Evolutionary conservation across 2,329 filamentous ascomycete species (phyloP).

Genomic region (Epichloe hybrida): DNA sequence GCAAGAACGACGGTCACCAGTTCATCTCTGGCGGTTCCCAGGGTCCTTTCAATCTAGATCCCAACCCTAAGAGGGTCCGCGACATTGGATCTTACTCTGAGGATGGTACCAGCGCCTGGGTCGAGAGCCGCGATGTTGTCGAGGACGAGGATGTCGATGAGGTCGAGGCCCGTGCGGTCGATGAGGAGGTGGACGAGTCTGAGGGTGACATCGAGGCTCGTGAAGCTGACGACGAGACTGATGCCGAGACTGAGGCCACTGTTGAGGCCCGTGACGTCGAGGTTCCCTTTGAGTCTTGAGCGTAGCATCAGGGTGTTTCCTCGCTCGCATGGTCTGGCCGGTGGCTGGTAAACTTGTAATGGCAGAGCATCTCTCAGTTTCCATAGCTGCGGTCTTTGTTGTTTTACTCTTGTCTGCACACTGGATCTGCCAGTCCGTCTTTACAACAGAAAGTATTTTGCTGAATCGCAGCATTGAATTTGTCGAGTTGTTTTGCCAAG

Average conservation of each 20-base stretch:
- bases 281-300: background rate
- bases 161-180: background rate
- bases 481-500: no score
- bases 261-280: background rate
- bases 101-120: background rate
- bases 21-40: background rate
- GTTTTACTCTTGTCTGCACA: no score
- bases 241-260: background rate
- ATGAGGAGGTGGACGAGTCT: background rate
- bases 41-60: background rate
- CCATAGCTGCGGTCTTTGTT: no score
- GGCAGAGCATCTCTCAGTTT: background rate
- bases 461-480: no score
- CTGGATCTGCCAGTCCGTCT: no score
- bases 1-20: constrained; percentile 1
- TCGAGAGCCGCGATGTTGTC: background rate
- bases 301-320: background rate
- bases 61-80: background rate
- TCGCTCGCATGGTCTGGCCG: background rate
- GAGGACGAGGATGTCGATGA: background rate
- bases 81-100: background rate
- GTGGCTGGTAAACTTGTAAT: background rate
- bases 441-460: no score
- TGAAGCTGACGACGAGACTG: background rate
- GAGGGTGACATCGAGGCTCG: background rate